Base-by-base conservation (phyloP, 2,329 filamentous ascomycete genomes). In the Elsinoe ampelina region DNA sequence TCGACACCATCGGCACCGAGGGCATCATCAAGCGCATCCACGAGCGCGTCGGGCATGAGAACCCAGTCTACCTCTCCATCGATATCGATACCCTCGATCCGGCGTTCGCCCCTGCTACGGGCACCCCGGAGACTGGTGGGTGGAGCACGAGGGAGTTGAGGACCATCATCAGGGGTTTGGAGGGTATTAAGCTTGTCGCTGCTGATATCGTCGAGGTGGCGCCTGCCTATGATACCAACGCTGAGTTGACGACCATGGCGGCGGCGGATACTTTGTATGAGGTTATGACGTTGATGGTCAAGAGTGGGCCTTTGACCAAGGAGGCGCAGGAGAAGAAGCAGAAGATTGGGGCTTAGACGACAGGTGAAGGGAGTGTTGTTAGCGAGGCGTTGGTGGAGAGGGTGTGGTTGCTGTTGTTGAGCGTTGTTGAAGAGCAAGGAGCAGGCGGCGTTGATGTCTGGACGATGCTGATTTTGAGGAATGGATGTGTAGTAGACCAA, bases 71-170 rank as follows among this genome's bases (percentile, higher is more conserved):
- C 67, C 72, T 95, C 32, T 87, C 82, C 5, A 84, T 95, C 47
- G 90, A 95, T 66, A 95, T 95, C 64, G 89, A 95, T 66, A 90
- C 88, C 0, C 76, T 95, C 2, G 89, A 95, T 67, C 89, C 90
- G 6, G 87, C 87, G 4, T 92, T 88, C 63, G 86, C 86, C 0
- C 86, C 85, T 11, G 85, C 83, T 0, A 89, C 85, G 0, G 86
- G 86, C 7, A 89, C 86, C 0, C 86, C 85, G 1, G 85, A 89
- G 74, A 88, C 85, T 0, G 85, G 86, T 8, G 85, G 86, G 2
- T 89, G 86, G 85, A 83, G 81, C 1, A 89, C 86, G 0, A 74
- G 86, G 32, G 86, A 89, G 74, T 73, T 89, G 8, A 75, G 85
- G 45, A 87, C 84, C 0, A 88, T 89, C 59, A 74, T 89, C 34